Conservation (phyloP, 1,284 basidiomycete genomes). For the Fomitiporia mediterranea region DNA sequence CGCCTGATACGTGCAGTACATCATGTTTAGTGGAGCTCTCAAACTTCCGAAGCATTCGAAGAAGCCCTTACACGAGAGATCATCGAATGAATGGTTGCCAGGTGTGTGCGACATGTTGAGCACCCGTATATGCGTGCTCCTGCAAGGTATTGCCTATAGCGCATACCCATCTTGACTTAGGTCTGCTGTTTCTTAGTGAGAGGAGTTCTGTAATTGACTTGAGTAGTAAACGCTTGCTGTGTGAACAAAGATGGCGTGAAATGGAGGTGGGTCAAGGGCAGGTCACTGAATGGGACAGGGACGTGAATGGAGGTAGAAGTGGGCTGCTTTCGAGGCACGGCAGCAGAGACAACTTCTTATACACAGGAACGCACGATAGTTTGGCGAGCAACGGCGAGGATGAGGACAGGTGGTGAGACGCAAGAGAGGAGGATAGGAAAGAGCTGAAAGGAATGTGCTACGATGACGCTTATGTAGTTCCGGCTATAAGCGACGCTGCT, state of each 20-base stretch:
- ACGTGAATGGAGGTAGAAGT: background rate
- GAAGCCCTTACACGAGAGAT: constrained; percentile 74
- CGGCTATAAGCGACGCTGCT: constrained; percentile 10
- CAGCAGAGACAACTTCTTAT: background rate
- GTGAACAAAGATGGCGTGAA: background rate
- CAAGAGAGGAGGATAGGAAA: constrained; percentile 2
- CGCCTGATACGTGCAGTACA: constrained; percentile 44
- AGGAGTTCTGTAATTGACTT: background rate
- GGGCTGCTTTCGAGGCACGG: background rate
- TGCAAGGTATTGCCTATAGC: constrained; percentile 82
- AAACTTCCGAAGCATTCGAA: constrained; percentile 9
- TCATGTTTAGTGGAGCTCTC: background rate
- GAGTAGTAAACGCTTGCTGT: background rate
- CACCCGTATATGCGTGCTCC: constrained; percentile 92
- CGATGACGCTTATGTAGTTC: constrained; percentile 10
- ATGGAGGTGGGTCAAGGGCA: constrained; percentile 15
- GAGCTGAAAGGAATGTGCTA: constrained; percentile 2
- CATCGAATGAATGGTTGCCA: constrained; percentile 89
- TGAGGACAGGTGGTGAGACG: background rate
- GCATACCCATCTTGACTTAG: constrained; percentile 68
- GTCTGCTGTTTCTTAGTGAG: background rate
- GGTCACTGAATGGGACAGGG: background rate
- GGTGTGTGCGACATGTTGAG: constrained; percentile 86
- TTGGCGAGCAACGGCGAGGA: background rate
- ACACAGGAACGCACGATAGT: background rate